These are phyloP conservation scores for Anastatica hierochuntica DNA, from an alignment of 345 rosid species.

Conservation along the genomic window DNA sequence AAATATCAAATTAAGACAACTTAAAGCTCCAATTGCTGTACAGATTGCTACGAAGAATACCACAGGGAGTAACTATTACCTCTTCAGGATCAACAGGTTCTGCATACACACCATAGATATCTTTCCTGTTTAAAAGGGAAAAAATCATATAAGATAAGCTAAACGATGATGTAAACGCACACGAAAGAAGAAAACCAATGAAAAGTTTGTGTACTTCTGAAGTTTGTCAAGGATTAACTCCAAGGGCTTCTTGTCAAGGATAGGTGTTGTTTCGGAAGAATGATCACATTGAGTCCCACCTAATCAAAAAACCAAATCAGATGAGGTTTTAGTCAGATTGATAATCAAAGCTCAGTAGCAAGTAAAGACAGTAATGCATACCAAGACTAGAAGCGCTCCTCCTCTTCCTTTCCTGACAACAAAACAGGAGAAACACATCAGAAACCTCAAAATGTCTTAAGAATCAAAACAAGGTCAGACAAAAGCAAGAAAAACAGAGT, in stretches of 20 bases:
- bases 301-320: conserved; percentile 21
- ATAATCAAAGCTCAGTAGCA: conserved; percentile 8
- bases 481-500: conserved; percentile 32
- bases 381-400: conserved; percentile 39
- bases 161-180: not conserved
- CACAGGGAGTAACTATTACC: conserved; percentile 28
- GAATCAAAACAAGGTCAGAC: conserved; percentile 31
- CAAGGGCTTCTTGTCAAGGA: conserved; percentile 70
- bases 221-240: conserved; percentile 87
- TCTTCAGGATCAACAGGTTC: conserved; percentile 96
- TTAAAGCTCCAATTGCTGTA: not conserved
- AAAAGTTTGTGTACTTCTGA: conserved; percentile 56
- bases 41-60: not conserved
- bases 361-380: conserved; percentile 21
- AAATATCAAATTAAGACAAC: not conserved
- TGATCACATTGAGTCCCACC: conserved; percentile 40
- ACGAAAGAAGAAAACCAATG: not conserved
- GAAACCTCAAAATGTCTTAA: conserved; percentile 7
- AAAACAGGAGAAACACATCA: conserved; percentile 9
- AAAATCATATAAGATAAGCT: conserved; percentile 16
- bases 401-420: conserved; percentile 49
- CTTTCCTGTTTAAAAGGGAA: conserved; percentile 67
- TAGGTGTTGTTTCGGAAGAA: conserved; percentile 35
- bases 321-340: not conserved
- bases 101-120: conserved; percentile 83